Base-by-base conservation (phyloP, 805 yeast species). In the Nakazawaea wickerhamii region DNA sequence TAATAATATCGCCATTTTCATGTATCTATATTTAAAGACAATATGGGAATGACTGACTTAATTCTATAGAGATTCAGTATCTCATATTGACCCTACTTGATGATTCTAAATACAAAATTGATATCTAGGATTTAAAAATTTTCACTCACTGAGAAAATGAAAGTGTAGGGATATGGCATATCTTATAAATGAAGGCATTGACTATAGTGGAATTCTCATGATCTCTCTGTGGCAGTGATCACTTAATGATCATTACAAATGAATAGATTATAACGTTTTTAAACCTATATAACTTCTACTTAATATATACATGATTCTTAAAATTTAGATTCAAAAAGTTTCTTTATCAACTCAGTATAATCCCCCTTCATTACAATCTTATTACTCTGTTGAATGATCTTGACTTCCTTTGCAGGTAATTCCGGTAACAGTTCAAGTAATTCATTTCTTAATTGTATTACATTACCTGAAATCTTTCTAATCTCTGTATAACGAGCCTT, bases 401-500 rank as follows among this genome's bases (percentile, higher is more conserved):
- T 67, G 55, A 78, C 73, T 15, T 69, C 61, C 7, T 49, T 38
- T 51, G 67, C 65, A 27, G 72, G 59, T 19, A 82, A 65, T 11
- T 63, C 60, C 4, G 78, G 77, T 34, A 84, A 58, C 20, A 68
- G 55, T 13, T 55, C 60, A 47, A 75, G 74, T 45, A 88, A 61
- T 55, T 88, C 95, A 41, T 74, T 67, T 58, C 84, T 80, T 44
- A 89, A 68, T 45, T 75, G 80, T 5, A 70, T 59, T 11, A 79
- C 67, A 58, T 84, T 81, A 5, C 96, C 96, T 45, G 71, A 64
- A 39, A 88, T 71, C 46, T 77, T 75, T 57, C 84, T 79, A 21
- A 88, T 70, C 55, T 86, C 89, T 0, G 96, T 88, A 53, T 75
- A 73, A n/a, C 70, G 63, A 11, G 68, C 67, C 47, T 78, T 80